A percentile compares a stretch with the other conserved stretches of the same genome.
phyloP scores from a whole-genome alignment of 2,329 filamentous ascomycete species.

The Onygenales sp. region DNA sequence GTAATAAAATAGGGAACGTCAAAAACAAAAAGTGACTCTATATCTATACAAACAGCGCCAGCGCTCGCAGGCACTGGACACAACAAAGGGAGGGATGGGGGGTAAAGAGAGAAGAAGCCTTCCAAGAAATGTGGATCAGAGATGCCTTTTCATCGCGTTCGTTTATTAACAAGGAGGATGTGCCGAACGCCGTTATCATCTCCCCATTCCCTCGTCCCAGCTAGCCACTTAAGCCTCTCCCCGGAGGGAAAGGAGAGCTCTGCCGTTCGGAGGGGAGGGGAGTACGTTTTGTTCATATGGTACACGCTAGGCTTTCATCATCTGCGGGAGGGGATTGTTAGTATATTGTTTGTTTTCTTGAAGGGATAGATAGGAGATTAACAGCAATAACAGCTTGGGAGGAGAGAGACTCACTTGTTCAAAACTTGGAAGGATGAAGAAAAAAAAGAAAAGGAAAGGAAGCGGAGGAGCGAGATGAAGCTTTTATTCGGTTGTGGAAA shows the following conservation, averaged over 20 bases:
- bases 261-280: slow-evolving; percentile 54
- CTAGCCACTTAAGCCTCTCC: slow-evolving; percentile 77
- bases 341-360: slow-evolving; percentile 22
- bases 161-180: slow-evolving; percentile 95
- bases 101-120: slow-evolving; percentile 19
- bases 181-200: slow-evolving; percentile 99
- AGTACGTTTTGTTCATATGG: slow-evolving; percentile 63
- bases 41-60: neutral
- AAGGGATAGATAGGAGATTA: neutral
- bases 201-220: slow-evolving; percentile 54
- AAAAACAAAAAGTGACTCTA: neutral
- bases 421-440: slow-evolving; percentile 99
- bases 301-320: slow-evolving; percentile 99
- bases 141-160: slow-evolving; percentile 92
- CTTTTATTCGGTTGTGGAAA: neutral
- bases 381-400: neutral
- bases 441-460: slow-evolving; percentile 36
- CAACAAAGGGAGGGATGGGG: neutral
- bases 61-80: neutral
- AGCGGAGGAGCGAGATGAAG: slow-evolving; percentile 8
- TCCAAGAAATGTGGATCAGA: slow-evolving; percentile 67
- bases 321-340: slow-evolving; percentile 45
- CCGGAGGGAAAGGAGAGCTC: slow-evolving; percentile 66
- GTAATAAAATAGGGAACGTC: no score
- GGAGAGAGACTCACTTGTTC: slow-evolving; percentile 62